Base-by-base conservation (phyloP, 1,139 yeast genomes). In the Blastobotrys buckinghamii region DNA sequence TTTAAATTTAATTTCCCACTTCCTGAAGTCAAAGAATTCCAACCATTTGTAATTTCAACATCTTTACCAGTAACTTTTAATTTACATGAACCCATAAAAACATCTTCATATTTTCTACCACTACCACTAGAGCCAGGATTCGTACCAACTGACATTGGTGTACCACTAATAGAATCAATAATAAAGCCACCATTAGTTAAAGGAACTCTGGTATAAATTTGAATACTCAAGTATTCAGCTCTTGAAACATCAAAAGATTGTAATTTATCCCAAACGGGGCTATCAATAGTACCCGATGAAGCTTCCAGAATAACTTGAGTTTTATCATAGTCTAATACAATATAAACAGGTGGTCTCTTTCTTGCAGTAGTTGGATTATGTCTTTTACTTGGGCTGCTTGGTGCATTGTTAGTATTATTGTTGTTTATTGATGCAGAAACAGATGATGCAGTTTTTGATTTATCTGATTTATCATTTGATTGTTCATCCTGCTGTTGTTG, bases 191-290 rank as follows among this genome's bases (percentile, higher is more conserved):
- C 24, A 36, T 34, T 32, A 38, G 17, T 37, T 27, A 44, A 19
- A 56, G 95, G 95, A 49, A 87, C 75, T 53, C 92, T 75, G 46
- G 85, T 82, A 63, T 84, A 89, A 33, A 86, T 76, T 65, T 85
- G 90, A 49, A 88, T 71, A 56, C 78, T 82, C 50, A 81, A 64
- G 47, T 68, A 79, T 60, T 73, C 81, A 7, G 59, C 69, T 55
- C 87, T 79, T 12, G 95, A 83, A 24, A 90, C 95, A 74, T 92
- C 98, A 64, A 92, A 92, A 9, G 90, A 82, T 12, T 95, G 86
- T 19, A 87, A 89, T 58, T 85, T 86, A 65, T 89, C 90, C 81
- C 96, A 92, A 20, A 73, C 72, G 2, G 90, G 87, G 47, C 71
- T 65, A 24, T 76, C 74, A 51, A 81, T 71, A 0, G 88, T 77